A percentile compares a stretch with the other conserved stretches of the same genome.
phyloP scores from a whole-genome alignment of 2,329 filamentous ascomycete genomes.

The Magnaporthales sp. region DNA sequence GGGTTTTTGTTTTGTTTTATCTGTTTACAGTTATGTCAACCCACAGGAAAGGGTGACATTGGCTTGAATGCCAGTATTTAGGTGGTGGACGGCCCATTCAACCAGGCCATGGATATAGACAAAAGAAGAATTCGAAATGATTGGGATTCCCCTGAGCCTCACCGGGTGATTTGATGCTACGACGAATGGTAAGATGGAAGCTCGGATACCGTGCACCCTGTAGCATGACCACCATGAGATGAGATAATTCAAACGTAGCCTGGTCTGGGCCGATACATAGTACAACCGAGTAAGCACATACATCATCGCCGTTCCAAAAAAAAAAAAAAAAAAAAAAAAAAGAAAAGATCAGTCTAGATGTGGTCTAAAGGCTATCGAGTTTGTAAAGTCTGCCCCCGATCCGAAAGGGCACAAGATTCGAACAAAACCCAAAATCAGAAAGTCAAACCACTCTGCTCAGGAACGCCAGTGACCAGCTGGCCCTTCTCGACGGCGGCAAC shows the following conservation, averaged over 20 bases:
- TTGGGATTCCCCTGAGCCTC: neutral
- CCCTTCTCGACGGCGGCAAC: slow-evolving; percentile 34
- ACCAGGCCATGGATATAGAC: slow-evolving; percentile 2
- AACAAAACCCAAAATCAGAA: neutral
- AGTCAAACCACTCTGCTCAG: neutral
- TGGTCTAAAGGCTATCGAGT: neutral
- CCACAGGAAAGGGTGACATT: neutral
- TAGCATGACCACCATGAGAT: neutral
- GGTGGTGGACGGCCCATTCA: slow-evolving; percentile 2
- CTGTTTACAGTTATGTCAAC: neutral
- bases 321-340: too few relatives aligned
- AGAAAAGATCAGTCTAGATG: neutral
- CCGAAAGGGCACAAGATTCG: neutral
- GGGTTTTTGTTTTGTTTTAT: slow-evolving; percentile 4
- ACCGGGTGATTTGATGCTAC: neutral
- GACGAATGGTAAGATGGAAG: neutral
- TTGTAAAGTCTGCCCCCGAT: neutral
- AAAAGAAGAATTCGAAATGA: neutral
- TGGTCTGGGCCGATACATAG: too few relatives aligned
- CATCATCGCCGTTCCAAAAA: neutral
- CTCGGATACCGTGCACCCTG: neutral
- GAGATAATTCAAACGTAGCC: neutral
- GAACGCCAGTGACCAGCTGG: neutral
- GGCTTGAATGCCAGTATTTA: neutral
- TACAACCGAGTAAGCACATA: neutral